phyloP scores from a whole-genome alignment of 345 rosid genomes.

The Eucalyptus caleyi region DNA sequence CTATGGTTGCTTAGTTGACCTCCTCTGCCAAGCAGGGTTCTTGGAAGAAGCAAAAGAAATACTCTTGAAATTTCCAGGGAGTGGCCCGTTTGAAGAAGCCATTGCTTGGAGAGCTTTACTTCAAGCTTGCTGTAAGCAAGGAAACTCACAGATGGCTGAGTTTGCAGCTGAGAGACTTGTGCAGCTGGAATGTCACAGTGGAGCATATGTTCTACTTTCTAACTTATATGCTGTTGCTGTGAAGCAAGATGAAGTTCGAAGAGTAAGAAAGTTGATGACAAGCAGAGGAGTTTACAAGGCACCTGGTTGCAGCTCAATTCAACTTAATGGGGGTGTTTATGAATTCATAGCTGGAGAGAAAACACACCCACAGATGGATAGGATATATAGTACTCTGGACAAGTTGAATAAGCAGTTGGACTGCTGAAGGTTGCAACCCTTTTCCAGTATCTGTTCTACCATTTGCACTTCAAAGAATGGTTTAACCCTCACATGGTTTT shows the following conservation, averaged over 20 bases:
- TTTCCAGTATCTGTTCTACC: background rate
- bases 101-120: slow-evolving; percentile 9
- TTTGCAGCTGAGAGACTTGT: slow-evolving; percentile 5
- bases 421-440: background rate
- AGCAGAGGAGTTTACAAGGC: background rate
- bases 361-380: background rate
- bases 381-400: background rate
- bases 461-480: background rate
- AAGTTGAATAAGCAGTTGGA: background rate
- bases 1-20: slow-evolving; percentile 6
- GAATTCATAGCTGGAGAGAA: slow-evolving; percentile 11
- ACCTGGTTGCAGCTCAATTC: slow-evolving; percentile 11
- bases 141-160: background rate
- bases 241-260: background rate
- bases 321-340: background rate
- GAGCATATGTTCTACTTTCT: slow-evolving; percentile 6
- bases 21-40: background rate
- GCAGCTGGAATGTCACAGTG: background rate
- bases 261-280: slow-evolving; percentile 3
- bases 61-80: background rate
- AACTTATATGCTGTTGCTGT: slow-evolving; percentile 1
- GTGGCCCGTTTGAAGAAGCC: background rate
- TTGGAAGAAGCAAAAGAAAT: slow-evolving; percentile 3
- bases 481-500: background rate
- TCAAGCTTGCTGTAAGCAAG: slow-evolving; percentile 2